Base-by-base conservation (phyloP, 768 basidiomycete species). In the Mrakia frigida region DNA sequence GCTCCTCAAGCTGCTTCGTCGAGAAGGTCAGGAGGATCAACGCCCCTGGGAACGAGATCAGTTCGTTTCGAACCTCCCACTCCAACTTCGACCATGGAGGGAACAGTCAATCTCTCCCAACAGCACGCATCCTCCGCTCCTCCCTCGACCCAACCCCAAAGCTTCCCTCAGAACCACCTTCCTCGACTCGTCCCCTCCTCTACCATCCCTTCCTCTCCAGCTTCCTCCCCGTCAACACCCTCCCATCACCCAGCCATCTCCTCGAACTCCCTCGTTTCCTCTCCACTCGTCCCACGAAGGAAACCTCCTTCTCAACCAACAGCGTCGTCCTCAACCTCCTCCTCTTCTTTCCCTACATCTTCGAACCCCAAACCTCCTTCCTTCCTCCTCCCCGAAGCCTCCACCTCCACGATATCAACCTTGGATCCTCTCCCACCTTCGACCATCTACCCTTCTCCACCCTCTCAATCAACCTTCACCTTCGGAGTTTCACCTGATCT, bases 171-270 rank as follows among this genome's bases (percentile, higher is more conserved):
- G 23, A 37, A 14, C 53, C 21, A 61, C 60, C 73, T 37, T 16
- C 33, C 33, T 74, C 37, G 73, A 5, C 73, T 43, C 73, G n/a
- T 60, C 61, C 60, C 73, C 33, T 63, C 73, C 37, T 61, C 59
- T 16, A 31, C 28, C 37, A n/a, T 39, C 9, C 31, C 56, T 39
- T 41, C 43, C 60, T 60, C 52, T 0, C 28, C 59, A 61, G 39
- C 21, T 21, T 33, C 43, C 3, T 46, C 52, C 11, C 33, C 59
- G n/a, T 39, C 43, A 3, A 59, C 35, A 28, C 33, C 31, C n/a
- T 53, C 59, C 28, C 35, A 39, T 28, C 73, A 61, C 35, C 33
- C 39, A 61, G 41, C 28, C 63, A 7, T 65, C 53, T 3, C 25
- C 37, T 33, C 50, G 5, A 41, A 14, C n/a, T 71, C 70, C 53